Evolutionary conservation across 1,284 basidiomycete species (phyloP).

Genomic region (Omphalotus olearius): DNA sequence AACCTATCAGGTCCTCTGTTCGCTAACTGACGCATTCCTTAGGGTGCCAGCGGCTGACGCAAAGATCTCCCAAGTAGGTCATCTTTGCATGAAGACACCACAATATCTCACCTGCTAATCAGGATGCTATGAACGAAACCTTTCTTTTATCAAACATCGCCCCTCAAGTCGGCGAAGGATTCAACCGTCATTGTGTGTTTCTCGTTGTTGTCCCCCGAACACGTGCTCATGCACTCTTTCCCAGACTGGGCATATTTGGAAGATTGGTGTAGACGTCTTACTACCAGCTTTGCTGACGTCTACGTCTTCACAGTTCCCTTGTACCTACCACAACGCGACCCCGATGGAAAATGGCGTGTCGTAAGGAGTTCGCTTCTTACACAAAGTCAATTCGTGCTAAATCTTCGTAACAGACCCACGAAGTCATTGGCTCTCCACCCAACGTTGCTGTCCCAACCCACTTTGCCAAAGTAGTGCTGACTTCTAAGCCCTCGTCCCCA

Average conservation of each 20-base stretch:
- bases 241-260: conserved; percentile 96
- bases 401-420: conserved; percentile 59
- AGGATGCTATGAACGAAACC: conserved; percentile 96
- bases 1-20: background rate
- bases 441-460: conserved; percentile 94
- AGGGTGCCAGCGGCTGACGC: conserved; percentile 79
- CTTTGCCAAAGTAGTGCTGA: conserved; percentile 94
- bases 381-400: background rate
- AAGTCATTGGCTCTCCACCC: conserved; percentile 92
- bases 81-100: background rate
- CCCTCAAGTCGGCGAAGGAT: conserved; percentile 96
- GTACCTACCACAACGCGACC: conserved; percentile 84
- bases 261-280: conserved; percentile 91
- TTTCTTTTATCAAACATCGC: conserved; percentile 96
- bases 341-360: conserved; percentile 93
- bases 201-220: background rate
- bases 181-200: conserved; percentile 89
- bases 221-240: background rate
- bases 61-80: conserved; percentile 70
- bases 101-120: conserved; percentile 7
- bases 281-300: conserved; percentile 84
- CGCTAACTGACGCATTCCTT: background rate
- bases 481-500: conserved; percentile 71
- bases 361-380: conserved; percentile 44
- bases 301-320: conserved; percentile 97